Evolutionary conservation across 2,329 filamentous ascomycete genomes (phyloP).

Genomic region (Sarocladium kiliense): DNA sequence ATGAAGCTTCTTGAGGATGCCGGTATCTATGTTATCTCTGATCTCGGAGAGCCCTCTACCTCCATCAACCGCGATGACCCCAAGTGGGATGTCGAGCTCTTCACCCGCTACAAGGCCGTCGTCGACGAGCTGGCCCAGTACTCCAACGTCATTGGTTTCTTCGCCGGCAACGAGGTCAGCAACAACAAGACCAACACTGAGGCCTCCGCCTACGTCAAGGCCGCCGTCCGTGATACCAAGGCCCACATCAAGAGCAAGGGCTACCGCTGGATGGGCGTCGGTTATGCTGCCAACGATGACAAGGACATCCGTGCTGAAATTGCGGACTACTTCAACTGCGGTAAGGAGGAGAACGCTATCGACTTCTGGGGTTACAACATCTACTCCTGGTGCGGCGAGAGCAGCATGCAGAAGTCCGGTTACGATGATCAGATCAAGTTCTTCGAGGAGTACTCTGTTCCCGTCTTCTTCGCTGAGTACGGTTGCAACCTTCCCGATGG

Average conservation of each 20-base stretch:
- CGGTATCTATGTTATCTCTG: conserved; percentile 92
- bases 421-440: conserved; percentile 80
- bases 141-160: conserved; percentile 93
- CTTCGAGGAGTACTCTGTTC: conserved; percentile 84
- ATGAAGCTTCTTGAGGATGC: conserved; percentile 78
- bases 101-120: conserved; percentile 75
- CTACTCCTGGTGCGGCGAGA: conserved; percentile 97
- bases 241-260: conserved; percentile 78
- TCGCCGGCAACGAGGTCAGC: conserved; percentile 95
- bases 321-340: conserved; percentile 93
- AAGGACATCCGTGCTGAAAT: conserved; percentile 74
- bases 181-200: conserved; percentile 84
- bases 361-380: conserved; percentile 99
- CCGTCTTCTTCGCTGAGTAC: conserved; percentile 98
- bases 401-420: conserved; percentile 68
- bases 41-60: conserved; percentile 72
- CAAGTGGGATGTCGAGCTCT: conserved; percentile 73
- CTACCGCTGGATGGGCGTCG: conserved; percentile 79
- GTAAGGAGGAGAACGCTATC: conserved; percentile 58
- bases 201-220: conserved; percentile 94
- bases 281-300: conserved; percentile 95
- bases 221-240: conserved; percentile 94
- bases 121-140: conserved; percentile 78
- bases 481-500: conserved; percentile 72
- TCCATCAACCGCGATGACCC: conserved; percentile 85